Evolutionary conservation across 257 asterid genomes (phyloP).

Genomic region (Capsicum chinense): DNA sequence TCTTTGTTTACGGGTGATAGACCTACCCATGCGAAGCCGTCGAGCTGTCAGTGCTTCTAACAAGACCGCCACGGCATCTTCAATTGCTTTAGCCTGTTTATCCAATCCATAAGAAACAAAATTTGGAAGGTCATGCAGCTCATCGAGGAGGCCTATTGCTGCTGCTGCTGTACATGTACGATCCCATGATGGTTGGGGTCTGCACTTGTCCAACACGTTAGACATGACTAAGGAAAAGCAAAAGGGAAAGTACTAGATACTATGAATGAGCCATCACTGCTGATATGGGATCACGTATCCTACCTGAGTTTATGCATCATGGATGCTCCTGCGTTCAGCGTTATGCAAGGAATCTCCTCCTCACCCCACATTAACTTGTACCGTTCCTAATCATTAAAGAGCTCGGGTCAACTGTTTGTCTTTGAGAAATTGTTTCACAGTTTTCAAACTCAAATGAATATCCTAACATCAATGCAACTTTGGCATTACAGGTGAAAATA

Average conservation of each 20-base stretch:
- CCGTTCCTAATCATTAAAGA: constrained; percentile 55
- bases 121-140: constrained; percentile 68
- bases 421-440: not conserved
- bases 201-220: constrained; percentile 38
- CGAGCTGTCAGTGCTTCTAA: constrained; percentile 71
- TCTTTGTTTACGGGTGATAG: constrained; percentile 61
- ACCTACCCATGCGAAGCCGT: constrained; percentile 80
- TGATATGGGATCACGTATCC: not conserved
- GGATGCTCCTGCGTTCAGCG: constrained; percentile 77
- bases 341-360: constrained; percentile 78
- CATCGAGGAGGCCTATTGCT: constrained; percentile 78
- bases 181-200: constrained; percentile 98
- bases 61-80: constrained; percentile 61
- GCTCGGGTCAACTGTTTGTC: not conserved
- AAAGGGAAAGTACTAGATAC: not conserved
- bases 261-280: not conserved
- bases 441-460: not conserved
- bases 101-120: constrained; percentile 58
- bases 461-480: not conserved
- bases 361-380: constrained; percentile 68
- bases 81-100: constrained; percentile 67
- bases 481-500: not conserved
- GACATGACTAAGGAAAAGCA: not conserved
- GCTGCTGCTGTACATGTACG: constrained; percentile 99
- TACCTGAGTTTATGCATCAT: constrained; percentile 90